Evolutionary conservation across 352 stramenopile species (phyloP), one percentile per base, ranked within the genome.

Genomic region (Albugo laibachii): DNA sequence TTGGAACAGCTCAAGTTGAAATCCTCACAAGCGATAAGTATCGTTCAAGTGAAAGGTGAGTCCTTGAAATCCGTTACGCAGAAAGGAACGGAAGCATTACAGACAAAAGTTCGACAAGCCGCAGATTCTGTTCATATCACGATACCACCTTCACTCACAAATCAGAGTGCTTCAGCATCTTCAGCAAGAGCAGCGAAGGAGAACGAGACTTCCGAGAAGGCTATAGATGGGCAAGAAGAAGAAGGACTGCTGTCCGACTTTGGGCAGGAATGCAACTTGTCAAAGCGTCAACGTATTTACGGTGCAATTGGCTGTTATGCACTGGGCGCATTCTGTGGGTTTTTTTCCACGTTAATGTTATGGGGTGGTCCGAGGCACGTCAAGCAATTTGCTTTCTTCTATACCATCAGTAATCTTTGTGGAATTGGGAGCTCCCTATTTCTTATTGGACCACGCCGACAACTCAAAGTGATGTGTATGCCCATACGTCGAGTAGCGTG

Each of bases 321-420:
- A 11, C 76, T 82, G 45, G 74, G 76, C 34, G 62, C 69, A 6
- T 47, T 89, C 27, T 86, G 73, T 52, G 69, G 69, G 39, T 81
- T 89, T 51, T 41, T 88, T 35, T 77, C 75, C 14, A 85, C 75
- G 49, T 51, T 85, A 16, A 79, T 88, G 64, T 65, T 85, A 67
- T 85, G 70, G 70, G 73, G 72, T 21, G 75, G 75, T 0, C 68
- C 75, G 1, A 71, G 68, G 53, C 76, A 89, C 56, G 56, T 89
- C 13, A 85, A 84, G 51, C 70, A 83, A 50, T 89, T 89, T 54
- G 76, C 60, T 16, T 89, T 89, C 60, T 86, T 89, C 56, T 89
- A 89, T 54, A 86, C 74, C 12, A 53, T 89, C 24, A 72, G 76
- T n/a, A 83, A 65, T 47, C 62, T 89, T 16, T 80, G 68, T 57